These are phyloP conservation scores for Saccharomycopsis sp. DNA, from an alignment of 805 yeast species.

Conservation along the genomic window DNA sequence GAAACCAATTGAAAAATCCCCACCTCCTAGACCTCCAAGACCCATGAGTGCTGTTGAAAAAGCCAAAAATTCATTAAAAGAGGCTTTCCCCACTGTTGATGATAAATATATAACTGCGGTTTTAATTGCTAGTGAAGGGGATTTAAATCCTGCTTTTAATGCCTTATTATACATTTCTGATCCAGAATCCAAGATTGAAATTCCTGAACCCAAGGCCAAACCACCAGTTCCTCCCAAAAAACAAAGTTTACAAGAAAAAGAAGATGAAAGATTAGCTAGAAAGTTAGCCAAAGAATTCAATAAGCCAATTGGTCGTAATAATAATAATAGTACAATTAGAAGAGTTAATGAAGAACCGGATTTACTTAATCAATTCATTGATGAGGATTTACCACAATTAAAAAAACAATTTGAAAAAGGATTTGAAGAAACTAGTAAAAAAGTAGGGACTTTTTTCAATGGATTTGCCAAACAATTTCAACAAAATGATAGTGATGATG, in stretches of 20 bases:
- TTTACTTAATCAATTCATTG: constrained; percentile 39
- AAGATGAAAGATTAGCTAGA: constrained; percentile 80
- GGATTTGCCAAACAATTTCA: constrained; percentile 45
- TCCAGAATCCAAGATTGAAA: constrained; percentile 34
- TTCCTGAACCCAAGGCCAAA: constrained; percentile 21
- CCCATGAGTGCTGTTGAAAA: constrained; percentile 52
- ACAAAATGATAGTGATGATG: constrained; percentile 23
- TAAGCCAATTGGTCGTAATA: constrained; percentile 12
- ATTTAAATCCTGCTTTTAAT: constrained; percentile 76
- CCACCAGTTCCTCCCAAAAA: constrained; percentile 27
- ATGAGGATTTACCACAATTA: constrained; percentile 45
- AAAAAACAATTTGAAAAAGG: constrained; percentile 63
- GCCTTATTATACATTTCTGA: constrained; percentile 76
- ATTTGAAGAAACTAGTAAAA: constrained; percentile 68
- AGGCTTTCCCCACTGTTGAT: constrained; percentile 79
- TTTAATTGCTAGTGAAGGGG: constrained; percentile 76
- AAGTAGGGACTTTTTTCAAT: constrained; percentile 70
- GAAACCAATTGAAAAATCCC: constrained; percentile 17
- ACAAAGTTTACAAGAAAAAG: constrained; percentile 35
- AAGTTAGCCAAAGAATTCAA: constrained; percentile 54
- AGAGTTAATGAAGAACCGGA: constrained; percentile 9
- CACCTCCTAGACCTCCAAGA: constrained; percentile 44
- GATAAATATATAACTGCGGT: constrained; percentile 64
- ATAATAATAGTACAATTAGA: constrained; percentile 5
- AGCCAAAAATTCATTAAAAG: constrained; percentile 51